Evolutionary conservation across 345 rosid species (phyloP), one percentile per base, ranked within the genome.

Genomic region (Sisymbrium irio): DNA sequence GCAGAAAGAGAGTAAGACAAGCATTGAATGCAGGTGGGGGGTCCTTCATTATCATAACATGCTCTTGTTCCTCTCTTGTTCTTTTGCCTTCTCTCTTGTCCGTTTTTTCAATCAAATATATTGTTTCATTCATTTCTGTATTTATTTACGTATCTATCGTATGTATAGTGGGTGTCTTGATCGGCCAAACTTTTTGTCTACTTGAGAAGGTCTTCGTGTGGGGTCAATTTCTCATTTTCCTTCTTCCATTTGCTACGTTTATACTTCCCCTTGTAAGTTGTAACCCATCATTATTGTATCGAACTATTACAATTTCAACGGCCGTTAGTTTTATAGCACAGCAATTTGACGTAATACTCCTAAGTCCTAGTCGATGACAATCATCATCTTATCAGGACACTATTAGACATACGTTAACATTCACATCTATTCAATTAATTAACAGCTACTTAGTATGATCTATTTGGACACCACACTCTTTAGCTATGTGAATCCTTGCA

Each of bases 1-100:
- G n/a, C n/a, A n/a, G n/a, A n/a, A 60, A 61, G 74, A 76, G 75
- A 69, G 79, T 76, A 76, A 62, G 79, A 77, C 76, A 70, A 77
- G 36, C 67, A 77, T 56, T 77, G 62, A 77, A 70, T 70, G 72
- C 80, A 77, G 76, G 80, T 69, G 71, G 79, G 75, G 58, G 67
- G 53, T 70, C 75, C 75, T 76, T 69, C 79, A 62, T 62, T 69
- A 69, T 37, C 66, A 77, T 10, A 77, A 77, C 80, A 77, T 77
- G 80, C 67, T 77, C 55, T 33, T 77, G 80, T 70, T 77, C 72
- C 71, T 70, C 72, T 61, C 65, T 37, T 28, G 15, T 27, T 30
- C 42, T 33, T 14, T 57, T 25, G 22, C 41, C 50, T 14, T 28
- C 56, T 56, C 65, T 65, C 51, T 69, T 36, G 71, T 63, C 71